Evolutionary conservation across 768 basidiomycete species (phyloP), one percentile per base, ranked within the genome.

Genomic region (Clitopilus hobsonii): DNA sequence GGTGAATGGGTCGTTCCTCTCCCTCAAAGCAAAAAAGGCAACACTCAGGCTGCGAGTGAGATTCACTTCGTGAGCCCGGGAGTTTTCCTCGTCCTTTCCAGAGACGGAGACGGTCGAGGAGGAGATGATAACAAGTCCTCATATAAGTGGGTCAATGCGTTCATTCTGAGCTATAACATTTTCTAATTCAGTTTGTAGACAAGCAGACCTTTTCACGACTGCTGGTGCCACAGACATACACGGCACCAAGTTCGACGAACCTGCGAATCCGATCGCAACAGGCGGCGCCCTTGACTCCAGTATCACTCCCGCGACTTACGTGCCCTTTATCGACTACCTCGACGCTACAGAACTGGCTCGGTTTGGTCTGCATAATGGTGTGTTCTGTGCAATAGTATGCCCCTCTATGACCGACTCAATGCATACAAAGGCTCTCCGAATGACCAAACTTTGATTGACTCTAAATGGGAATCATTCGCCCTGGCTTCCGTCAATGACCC

Each of bases 391-490:
- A 49, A 41, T 41, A 20, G 16, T 32, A 32, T 32, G 30, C 30
- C 16, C 7, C 16, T 7, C 30, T 32, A 16, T 7, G 6, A 41
- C 11, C 18, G 6, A 18, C 6, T 41, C 38, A 6, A 8, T 10
- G 18, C 38, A 6, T 8, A 45, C n/a, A 45, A 18, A 84, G 82
- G 75, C 52, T 67, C 74, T 28, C 79, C 78, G 1, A 67, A 74
- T 53, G 78, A 84, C 56, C 56, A 70, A 30, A 80, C 76, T 0
- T 71, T 85, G 16, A 78, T 88, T 51, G 77, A 77, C 56, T 78
- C 76, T 0, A 88, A 88, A 67, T 88, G 85, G 84, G 86, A 88
- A 62, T 82, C 80, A 1, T 70, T 85, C 14, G 80, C 84, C 6
- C 69, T 88, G 7, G 84, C 80, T 2, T 77, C 85, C 0, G 76